phyloP scores from a whole-genome alignment of 2,329 filamentous ascomycete genomes.

The Leptographium wingfieldii region DNA sequence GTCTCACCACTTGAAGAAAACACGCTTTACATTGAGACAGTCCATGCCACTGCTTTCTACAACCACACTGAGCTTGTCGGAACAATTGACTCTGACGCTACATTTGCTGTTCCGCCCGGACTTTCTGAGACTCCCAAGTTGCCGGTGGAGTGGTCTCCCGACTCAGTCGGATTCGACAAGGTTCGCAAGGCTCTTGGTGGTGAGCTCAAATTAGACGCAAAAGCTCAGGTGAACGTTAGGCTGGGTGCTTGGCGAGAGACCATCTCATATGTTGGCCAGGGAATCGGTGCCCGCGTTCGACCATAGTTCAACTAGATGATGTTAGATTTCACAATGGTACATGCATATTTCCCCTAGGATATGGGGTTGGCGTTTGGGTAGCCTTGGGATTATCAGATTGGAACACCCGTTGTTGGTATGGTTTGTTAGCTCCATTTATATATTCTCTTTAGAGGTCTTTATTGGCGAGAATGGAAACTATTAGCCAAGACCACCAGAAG shows the following conservation, averaged over 20 bases:
- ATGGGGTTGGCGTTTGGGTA: neutral
- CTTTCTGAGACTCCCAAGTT: constrained; percentile 59
- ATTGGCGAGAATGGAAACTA: too few relatives aligned
- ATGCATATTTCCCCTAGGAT: neutral
- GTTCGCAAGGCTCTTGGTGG: constrained; percentile 72
- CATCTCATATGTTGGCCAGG: constrained; percentile 56
- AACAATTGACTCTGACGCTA: constrained; percentile 58
- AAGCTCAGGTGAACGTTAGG: constrained; percentile 60
- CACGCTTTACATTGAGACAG: constrained; percentile 61
- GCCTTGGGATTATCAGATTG: neutral
- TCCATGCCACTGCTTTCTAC: constrained; percentile 79
- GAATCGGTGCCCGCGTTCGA: constrained; percentile 55
- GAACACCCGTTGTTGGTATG: neutral
- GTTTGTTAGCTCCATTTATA: neutral
- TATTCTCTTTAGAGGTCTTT: neutral
- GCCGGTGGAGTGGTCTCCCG: constrained; percentile 69
- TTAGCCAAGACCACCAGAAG: too few relatives aligned
- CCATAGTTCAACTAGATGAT: constrained; percentile 20
- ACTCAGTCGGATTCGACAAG: constrained; percentile 70
- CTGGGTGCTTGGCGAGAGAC: constrained; percentile 63
- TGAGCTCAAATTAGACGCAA: constrained; percentile 62
- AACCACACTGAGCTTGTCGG: constrained; percentile 69
- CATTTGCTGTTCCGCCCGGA: constrained; percentile 69
- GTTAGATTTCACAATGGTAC: neutral
- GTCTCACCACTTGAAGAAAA: constrained; percentile 64